phyloP scores from a whole-genome alignment of 306 rosid species.

The Pterocarpus macrocarpus region DNA sequence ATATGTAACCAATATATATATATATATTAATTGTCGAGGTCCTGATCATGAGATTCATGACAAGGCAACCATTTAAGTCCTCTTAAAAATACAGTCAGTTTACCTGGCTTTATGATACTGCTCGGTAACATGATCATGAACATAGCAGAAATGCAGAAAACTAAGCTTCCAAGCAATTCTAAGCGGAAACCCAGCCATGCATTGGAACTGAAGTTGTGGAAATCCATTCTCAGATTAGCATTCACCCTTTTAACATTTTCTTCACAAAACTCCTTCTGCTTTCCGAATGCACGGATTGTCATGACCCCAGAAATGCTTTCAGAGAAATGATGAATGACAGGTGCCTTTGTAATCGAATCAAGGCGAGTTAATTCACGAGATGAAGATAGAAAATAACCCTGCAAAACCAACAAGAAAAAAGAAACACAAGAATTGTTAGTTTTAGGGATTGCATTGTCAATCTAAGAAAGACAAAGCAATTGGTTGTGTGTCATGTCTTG shows the following conservation, averaged over 20 bases:
- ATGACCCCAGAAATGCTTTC: slow-evolving; percentile 94
- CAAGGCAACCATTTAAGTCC: background rate
- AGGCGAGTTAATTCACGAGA: slow-evolving; percentile 93
- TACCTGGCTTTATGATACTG: slow-evolving; percentile 88
- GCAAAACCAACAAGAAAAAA: slow-evolving; percentile 31
- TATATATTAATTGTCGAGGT: no score
- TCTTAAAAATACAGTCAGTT: slow-evolving; percentile 12
- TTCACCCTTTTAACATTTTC: slow-evolving; percentile 81
- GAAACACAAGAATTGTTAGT: background rate
- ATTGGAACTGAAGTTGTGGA: slow-evolving; percentile 90
- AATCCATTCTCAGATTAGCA: slow-evolving; percentile 84
- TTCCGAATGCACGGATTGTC: slow-evolving; percentile 83
- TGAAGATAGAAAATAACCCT: slow-evolving; percentile 86
- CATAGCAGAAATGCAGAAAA: slow-evolving; percentile 78
- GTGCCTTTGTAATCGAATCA: slow-evolving; percentile 94
- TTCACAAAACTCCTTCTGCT: slow-evolving; percentile 59
- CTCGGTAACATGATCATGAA: slow-evolving; percentile 94
- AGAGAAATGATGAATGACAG: slow-evolving; percentile 94
- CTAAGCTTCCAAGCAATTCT: slow-evolving; percentile 82
- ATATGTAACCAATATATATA: no score
- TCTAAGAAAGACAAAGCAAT: slow-evolving; percentile 2
- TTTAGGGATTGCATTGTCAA: slow-evolving; percentile 27
- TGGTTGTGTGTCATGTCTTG: background rate
- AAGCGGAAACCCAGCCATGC: slow-evolving; percentile 97
- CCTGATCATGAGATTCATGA: background rate